Evolutionary conservation across 352 stramenopile species (phyloP), one percentile per base, ranked within the genome.

Genomic region (Globisporangium lucens): DNA sequence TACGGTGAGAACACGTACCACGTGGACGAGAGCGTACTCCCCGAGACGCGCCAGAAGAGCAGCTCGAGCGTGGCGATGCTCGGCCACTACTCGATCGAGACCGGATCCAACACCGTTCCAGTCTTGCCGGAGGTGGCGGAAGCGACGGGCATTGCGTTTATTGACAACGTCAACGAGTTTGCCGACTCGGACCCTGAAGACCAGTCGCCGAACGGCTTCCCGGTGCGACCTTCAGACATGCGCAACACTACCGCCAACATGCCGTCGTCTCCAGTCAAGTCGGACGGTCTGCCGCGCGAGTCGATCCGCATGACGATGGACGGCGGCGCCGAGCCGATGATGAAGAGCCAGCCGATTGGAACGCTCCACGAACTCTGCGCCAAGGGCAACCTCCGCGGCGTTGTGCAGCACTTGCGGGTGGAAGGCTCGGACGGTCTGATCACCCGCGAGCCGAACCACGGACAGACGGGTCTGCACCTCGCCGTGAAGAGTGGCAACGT

Each of bases 401-500:
- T 90, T 13, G 78, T 94, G 58, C 85, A 94, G 71, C 76, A 90
- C 68, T 68, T 94, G 58, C 80, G 84, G 55, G 83, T 89, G n/a
- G 74, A 92, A 29, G 87, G 87, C 8, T 69, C 84, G 1, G 85
- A 93, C 22, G 78, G 67, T 17, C 60, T 95, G 49, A 73, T 91
- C 53, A 74, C 84, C 46, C 87, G 87, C 43, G 87, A 95, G 55
- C 81, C 87, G 8, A 95, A 95, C 70, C 87, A 95, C 68, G 87
- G 87, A 22, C 87, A 95, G 69, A 94, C 85, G 15, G 82, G 85
- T 15, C 70, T 95, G 27, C 87, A 95, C 56, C 69, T 94, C 43
- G 87, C 87, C 0, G 87, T 92, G 55, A 94, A 93, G 77, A 94
- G 85, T 24, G 87, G 87, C 35, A 95, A 90, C 43, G 84, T 89